phyloP scores from a whole-genome alignment of 2,329 filamentous ascomycete species.

The Epichloe uncinata region DNA sequence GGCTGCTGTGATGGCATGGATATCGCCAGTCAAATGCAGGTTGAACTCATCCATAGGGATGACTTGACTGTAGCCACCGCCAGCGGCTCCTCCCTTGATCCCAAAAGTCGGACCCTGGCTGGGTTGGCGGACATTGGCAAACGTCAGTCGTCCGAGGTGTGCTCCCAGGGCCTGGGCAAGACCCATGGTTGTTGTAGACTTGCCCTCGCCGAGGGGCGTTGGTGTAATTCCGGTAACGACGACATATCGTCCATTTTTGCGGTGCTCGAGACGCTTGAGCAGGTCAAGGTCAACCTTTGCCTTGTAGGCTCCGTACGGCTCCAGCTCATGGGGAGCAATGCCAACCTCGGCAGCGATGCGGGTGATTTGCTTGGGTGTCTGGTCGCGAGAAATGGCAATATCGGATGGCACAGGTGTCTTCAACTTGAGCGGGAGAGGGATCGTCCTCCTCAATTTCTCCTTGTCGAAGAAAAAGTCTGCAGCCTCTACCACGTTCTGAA shows the following conservation, averaged over 20 bases:
- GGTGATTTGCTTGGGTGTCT: slow-evolving; percentile 85
- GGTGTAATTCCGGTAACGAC: slow-evolving; percentile 93
- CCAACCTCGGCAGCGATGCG: slow-evolving; percentile 75
- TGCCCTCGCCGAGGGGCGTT: slow-evolving; percentile 91
- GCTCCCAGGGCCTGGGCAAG: slow-evolving; percentile 84
- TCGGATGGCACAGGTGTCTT: slow-evolving; percentile 81
- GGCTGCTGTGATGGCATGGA: slow-evolving; percentile 90
- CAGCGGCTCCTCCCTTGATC: slow-evolving; percentile 95
- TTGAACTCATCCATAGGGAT: slow-evolving; percentile 99
- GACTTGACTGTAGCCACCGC: slow-evolving; percentile 96
- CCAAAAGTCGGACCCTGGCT: slow-evolving; percentile 97
- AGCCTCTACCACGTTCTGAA: slow-evolving; percentile 88
- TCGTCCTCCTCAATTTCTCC: slow-evolving; percentile 67
- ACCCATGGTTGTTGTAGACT: slow-evolving; percentile 96
- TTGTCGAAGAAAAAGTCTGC: slow-evolving; percentile 70
- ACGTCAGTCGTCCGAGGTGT: slow-evolving; percentile 74
- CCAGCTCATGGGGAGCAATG: slow-evolving; percentile 76
- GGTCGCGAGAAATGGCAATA: slow-evolving; percentile 78
- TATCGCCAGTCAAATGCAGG: slow-evolving; percentile 91
- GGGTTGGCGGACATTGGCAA: slow-evolving; percentile 94
- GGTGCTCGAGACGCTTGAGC: slow-evolving; percentile 73
- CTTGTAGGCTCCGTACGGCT: slow-evolving; percentile 91
- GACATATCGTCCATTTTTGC: slow-evolving; percentile 79
- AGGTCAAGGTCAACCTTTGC: slow-evolving; percentile 82
- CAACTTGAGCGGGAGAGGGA: slow-evolving; percentile 72